Percentiles rank a stretch among this genome's conserved stretches.
These are phyloP conservation scores for Metarhizium robertsii DNA, from an alignment of 2,329 filamentous ascomycete genomes.

Conservation along the genomic window DNA sequence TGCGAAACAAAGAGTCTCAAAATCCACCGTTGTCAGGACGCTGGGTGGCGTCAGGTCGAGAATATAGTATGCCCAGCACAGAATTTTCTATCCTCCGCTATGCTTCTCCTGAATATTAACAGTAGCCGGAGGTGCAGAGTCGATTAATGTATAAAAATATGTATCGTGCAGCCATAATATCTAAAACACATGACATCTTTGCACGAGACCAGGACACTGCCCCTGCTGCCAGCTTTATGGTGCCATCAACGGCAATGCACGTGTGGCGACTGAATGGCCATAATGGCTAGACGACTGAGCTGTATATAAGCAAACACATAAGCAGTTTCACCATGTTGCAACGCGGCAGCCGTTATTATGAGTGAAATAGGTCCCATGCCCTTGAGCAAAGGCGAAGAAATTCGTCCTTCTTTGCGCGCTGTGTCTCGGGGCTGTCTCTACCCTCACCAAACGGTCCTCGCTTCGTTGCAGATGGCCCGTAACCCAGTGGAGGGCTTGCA, in stretches of 20 bases:
- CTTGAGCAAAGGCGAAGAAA: conserved; percentile 79
- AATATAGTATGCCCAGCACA: background rate
- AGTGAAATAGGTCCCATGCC: conserved; percentile 97
- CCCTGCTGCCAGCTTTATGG: background rate
- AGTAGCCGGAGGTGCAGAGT: background rate
- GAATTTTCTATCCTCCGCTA: background rate
- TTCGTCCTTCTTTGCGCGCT: conserved; percentile 82
- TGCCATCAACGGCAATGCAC: background rate
- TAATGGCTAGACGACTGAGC: background rate
- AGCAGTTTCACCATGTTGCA: background rate
- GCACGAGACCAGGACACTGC: too few species aligned
- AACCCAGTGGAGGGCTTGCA: conserved; percentile 72
- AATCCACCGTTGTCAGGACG: background rate
- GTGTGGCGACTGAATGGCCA: background rate
- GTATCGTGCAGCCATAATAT: background rate
- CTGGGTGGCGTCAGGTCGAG: background rate
- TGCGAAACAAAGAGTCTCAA: background rate
- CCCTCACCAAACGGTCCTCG: conserved; percentile 71
- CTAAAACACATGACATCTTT: too few species aligned
- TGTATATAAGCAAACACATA: background rate
- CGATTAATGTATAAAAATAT: background rate
- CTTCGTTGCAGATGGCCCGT: conserved; percentile 53
- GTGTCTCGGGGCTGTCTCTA: conserved; percentile 73
- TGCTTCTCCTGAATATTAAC: too few species aligned
- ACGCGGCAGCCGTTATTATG: conserved; percentile 37